A percentile compares a stretch with the other conserved stretches of the same genome.
Evolutionary conservation across 2,329 filamentous ascomycete genomes (phyloP).

Genomic region (Raffaelea ambrosiae): DNA sequence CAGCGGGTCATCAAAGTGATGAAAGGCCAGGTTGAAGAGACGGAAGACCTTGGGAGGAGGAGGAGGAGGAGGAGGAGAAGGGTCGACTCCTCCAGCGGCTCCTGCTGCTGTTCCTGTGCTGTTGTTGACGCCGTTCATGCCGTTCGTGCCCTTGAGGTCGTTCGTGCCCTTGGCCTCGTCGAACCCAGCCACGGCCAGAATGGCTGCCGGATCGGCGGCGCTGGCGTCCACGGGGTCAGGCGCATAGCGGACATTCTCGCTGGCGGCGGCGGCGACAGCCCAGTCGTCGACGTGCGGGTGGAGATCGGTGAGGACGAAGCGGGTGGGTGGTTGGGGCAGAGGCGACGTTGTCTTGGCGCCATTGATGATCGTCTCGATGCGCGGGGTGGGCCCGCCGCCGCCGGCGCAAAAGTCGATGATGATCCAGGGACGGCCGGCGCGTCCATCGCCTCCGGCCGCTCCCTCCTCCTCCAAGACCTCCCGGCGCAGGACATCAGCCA

Average conservation of each 20-base stretch:
- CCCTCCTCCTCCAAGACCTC: slow-evolving; percentile 4
- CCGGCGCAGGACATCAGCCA: slow-evolving; percentile 43
- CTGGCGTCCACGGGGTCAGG: slow-evolving; percentile 56
- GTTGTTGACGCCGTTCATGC: no score
- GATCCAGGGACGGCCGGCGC: slow-evolving; percentile 33
- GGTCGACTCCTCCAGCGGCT: no score
- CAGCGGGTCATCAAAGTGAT: slow-evolving; percentile 62
- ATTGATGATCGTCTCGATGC: slow-evolving; percentile 54
- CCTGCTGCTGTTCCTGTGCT: no score
- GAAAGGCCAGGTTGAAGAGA: slow-evolving; percentile 66
- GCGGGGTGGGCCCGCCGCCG: slow-evolving; percentile 61
- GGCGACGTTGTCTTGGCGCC: slow-evolving; percentile 20
- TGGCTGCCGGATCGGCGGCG: slow-evolving; percentile 42
- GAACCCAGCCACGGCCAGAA: slow-evolving; percentile 20
- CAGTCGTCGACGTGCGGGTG: slow-evolving; percentile 56
- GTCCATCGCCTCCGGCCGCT: no score
- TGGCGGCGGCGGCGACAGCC: slow-evolving; percentile 41
- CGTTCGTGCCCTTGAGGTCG: no score
- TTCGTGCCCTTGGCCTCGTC: no score
- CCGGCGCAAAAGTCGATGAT: slow-evolving; percentile 73
- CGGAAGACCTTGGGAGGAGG: slow-evolving; percentile 40
- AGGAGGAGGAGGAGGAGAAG: no score
- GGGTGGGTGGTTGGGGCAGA: slow-evolving; percentile 12
- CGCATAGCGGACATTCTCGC: slow-evolving; percentile 51
- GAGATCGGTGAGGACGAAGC: slow-evolving; percentile 59